Conservation (phyloP, 352 stramenopile species). For the Phytophthora fragariaefolia region DNA sequence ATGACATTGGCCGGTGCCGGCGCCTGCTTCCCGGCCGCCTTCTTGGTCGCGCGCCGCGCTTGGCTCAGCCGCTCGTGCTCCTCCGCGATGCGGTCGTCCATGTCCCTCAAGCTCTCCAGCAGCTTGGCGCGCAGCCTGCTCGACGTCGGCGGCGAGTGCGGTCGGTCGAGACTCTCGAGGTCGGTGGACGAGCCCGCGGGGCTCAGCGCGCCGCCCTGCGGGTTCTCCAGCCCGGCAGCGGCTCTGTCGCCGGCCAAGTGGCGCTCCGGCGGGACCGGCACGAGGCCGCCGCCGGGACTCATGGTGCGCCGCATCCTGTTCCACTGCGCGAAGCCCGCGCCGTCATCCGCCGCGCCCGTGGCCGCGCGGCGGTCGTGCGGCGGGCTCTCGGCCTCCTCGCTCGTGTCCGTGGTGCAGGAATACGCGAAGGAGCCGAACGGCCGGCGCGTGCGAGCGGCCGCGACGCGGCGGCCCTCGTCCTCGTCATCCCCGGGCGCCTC, state of each 20-base stretch:
- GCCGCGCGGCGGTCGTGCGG: conserved; percentile 26
- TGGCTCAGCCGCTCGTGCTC: conserved; percentile 52
- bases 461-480: conserved; percentile 12
- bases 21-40: conserved; percentile 29
- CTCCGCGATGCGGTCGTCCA: conserved; percentile 57
- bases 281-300: conserved; percentile 37
- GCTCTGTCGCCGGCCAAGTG: conserved; percentile 22
- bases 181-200: conserved; percentile 36
- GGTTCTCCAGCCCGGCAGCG: conserved; percentile 40
- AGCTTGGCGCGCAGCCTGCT: conserved; percentile 70
- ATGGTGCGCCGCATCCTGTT: conserved; percentile 50
- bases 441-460: conserved; percentile 18
- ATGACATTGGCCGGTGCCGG: conserved; percentile 45
- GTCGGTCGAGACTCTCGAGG: conserved; percentile 32
- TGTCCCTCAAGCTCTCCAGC: conserved; percentile 60
- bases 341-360: conserved; percentile 16
- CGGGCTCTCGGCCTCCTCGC: conserved; percentile 50
- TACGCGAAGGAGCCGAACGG: conserved; percentile 66
- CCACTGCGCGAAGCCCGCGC: conserved; percentile 54
- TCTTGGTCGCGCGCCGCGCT: conserved; percentile 40
- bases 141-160: conserved; percentile 36
- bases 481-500: conserved; percentile 26
- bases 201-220: conserved; percentile 41
- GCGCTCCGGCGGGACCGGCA: conserved; percentile 45
- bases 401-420: conserved; percentile 77